Evolutionary conservation across 106 monocot genomes (phyloP).

Genomic region (Triglochin maritima): DNA sequence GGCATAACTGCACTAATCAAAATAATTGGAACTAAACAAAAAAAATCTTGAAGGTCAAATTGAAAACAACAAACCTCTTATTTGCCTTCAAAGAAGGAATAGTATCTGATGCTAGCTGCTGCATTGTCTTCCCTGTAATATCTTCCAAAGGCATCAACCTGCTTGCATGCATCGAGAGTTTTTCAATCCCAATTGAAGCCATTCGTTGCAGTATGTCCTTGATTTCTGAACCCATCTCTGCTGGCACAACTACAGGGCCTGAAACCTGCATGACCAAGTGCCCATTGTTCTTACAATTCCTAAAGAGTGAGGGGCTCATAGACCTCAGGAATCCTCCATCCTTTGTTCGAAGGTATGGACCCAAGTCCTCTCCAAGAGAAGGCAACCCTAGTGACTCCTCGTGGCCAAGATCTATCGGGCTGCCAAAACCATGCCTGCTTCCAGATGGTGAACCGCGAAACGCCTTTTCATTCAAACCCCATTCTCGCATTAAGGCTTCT

Average conservation of each 20-base stretch:
- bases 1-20: no score
- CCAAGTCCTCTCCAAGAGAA: constrained; percentile 59
- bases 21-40: neutral
- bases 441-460: constrained; percentile 58
- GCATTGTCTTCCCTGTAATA: constrained; percentile 75
- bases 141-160: constrained; percentile 96
- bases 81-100: constrained; percentile 28
- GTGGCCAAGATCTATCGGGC: constrained; percentile 58
- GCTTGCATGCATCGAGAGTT: constrained; percentile 70
- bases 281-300: constrained; percentile 61
- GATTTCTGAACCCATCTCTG: constrained; percentile 92
- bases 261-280: constrained; percentile 91
- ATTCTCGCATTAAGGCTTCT: constrained; percentile 78
- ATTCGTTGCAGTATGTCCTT: constrained; percentile 72
- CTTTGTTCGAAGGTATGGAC: constrained; percentile 71
- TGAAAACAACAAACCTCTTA: constrained; percentile 34
- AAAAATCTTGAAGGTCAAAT: no score
- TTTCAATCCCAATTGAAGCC: constrained; percentile 89
- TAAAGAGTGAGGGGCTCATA: constrained; percentile 72
- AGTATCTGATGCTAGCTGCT: constrained; percentile 78
- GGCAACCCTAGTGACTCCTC: constrained; percentile 52
- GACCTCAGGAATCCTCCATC: constrained; percentile 87
- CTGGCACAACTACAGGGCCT: constrained; percentile 79
- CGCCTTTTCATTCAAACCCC: constrained; percentile 64
- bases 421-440: constrained; percentile 62